Base-by-base conservation (phyloP, 768 basidiomycete genomes). In the Leccinellum luteum region DNA sequence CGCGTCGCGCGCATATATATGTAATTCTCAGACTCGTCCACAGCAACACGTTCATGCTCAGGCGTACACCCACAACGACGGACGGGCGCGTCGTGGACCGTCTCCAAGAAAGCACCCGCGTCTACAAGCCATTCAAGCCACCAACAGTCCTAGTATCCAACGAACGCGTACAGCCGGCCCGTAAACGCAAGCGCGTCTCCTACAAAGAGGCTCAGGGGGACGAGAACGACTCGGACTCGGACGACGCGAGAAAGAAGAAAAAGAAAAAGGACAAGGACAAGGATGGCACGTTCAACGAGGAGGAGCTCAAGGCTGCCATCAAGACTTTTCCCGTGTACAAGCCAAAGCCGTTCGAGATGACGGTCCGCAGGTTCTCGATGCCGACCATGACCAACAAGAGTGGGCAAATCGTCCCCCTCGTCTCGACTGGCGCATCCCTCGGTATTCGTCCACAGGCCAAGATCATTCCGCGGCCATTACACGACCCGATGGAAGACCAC, bases 401-500 rank as follows among this genome's bases (percentile, higher is more conserved):
- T 51, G 92, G 93, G 2, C 79, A 84, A 41, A 59, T 81, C 13
- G 75, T 94, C 3, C 66, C 75, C 2, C 78, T 84, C 10, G 60
- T 80, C 4, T 75, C 83, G 5, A 84, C 90, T 0, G 85, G 90
- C 64, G 78, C 81, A 3, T 86, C 94, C 12, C 84, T 99, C 5
- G 97, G 97, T 27, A 86, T 91, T 54, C 85, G 94, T 13, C 89
- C 92, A 0, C 86, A 84, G 56, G 80, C 87, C 0, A 89, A 84
- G 63, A 74, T 97, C 57, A 82, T 90, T 50, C 97, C 97, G 17
- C 81, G 95, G 21, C 97, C 97, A 6, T 76, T 98, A n/a, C 89
- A 95, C 45, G 94, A 99, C 69, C 97, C 95, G 1, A 95, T 99
- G 91, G 86, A 90, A 51, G 94, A 98, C 65, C 95, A 98, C 73